These are phyloP conservation scores for Elaeagnus macrophylla DNA, from an alignment of 306 rosid species.

Conservation along the genomic window DNA sequence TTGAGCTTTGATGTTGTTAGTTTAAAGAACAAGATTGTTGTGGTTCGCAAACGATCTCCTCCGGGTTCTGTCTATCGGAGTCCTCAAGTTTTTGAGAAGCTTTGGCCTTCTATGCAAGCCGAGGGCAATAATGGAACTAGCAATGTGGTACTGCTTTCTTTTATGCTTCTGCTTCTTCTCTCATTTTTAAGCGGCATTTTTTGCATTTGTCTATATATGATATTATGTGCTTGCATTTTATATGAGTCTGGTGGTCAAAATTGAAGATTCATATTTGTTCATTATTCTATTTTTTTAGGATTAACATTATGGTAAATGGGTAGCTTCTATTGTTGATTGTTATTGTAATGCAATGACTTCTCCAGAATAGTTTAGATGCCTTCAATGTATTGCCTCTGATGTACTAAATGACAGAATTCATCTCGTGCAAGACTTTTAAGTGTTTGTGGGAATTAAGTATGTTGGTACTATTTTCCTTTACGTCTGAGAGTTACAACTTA, in stretches of 20 bases:
- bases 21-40: conserved; percentile 50
- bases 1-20: conserved; percentile 60
- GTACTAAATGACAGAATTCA: background rate
- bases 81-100: conserved; percentile 67
- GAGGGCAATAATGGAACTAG: conserved; percentile 32
- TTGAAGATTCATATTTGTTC: too few relatives aligned
- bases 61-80: conserved; percentile 74
- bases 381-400: too few relatives aligned
- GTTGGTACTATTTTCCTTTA: background rate
- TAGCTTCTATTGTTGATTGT: too few relatives aligned
- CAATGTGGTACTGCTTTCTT: conserved; percentile 39
- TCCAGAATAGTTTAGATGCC: too few relatives aligned
- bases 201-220: background rate
- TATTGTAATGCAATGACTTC: background rate
- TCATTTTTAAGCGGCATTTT: background rate
- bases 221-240: background rate
- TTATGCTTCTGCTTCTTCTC: background rate
- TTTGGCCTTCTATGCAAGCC: conserved; percentile 74
- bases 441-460: background rate
- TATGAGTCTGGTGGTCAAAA: background rate
- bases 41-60: conserved; percentile 47
- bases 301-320: too few relatives aligned
- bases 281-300: too few relatives aligned
- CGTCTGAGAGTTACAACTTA: background rate
- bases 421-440: background rate